Evolutionary conservation across 2,329 filamentous ascomycete genomes (phyloP), one percentile per base, ranked within the genome.

Genomic region (Aureobasidium sp.): DNA sequence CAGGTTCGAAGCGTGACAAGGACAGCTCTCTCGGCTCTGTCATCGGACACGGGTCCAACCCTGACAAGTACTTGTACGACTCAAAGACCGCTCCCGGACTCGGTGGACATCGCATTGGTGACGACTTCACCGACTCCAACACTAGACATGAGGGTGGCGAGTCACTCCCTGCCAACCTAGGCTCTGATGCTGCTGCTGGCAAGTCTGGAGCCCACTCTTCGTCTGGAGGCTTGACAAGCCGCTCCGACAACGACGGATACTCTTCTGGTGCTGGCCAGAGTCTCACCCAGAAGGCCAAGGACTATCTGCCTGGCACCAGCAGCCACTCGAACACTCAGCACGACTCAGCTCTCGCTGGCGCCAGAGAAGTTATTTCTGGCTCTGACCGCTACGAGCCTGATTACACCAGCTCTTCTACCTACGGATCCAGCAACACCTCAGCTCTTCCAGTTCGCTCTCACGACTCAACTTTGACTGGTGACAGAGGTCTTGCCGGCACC

Each of bases 91-190:
- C 58, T 23, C 58, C 58, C 33, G 58, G 58, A 25, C 21, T 54
- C n/a, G 58, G 58, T 46, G 58, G 58, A 37, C 49, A 50, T 11
- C 40, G 49, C 25, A 42, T 53, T 23, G 42, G 40, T 21, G 58
- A 60, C 17, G 58, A 60, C 33, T 60, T 60, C 8, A 60, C 31
- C 33, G 40, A 46, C 33, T 21, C 23, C 5, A 60, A 60, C 58
- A 60, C 42, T n/a, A 53, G 49, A 53, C 29, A 55, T 15, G 40
- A 55, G 49, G 58, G 58, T 9, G 19, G 23, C n/a, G 42, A 21
- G 2, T 37, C 27, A 0, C 21, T 60, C 7, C 47, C 58, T 19
- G 31, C 35, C 38, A 33, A n/a, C 6, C 33, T 60, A 9, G 49
- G 58, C 11, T 54, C 58, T 29, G 58, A 60, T 43, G 40, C 31